These are phyloP conservation scores for Dactylellina sp. DNA, from an alignment of 2,329 filamentous ascomycete species.

Conservation along the genomic window DNA sequence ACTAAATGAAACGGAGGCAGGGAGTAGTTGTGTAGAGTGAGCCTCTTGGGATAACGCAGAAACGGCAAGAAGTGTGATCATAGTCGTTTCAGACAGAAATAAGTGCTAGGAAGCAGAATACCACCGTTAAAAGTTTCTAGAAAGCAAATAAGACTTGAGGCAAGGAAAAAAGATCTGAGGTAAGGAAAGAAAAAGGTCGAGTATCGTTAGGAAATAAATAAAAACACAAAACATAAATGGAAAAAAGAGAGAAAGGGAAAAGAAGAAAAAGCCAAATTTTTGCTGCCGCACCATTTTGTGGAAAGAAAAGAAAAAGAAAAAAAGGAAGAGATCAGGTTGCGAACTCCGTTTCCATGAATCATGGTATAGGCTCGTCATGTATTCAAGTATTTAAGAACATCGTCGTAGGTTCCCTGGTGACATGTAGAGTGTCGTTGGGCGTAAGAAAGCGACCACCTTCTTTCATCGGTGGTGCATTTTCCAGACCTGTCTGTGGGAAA, in stretches of 20 bases:
- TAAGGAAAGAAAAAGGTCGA: conserved; percentile 18
- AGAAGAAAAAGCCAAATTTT: conserved; percentile 28
- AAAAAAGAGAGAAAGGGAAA: conserved; percentile 15
- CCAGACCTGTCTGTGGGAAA: neutral
- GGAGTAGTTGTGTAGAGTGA: conserved; percentile 22
- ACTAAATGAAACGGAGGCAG: conserved; percentile 33
- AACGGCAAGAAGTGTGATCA: conserved; percentile 48
- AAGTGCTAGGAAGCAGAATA: conserved; percentile 54
- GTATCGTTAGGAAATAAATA: conserved; percentile 34
- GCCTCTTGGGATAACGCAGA: conserved; percentile 55
- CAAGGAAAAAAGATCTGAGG: conserved; percentile 34
- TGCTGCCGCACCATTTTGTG: conserved; percentile 55
- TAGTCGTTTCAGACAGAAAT: conserved; percentile 40
- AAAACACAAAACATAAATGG: neutral
- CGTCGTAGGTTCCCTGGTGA: neutral
- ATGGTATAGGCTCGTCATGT: conserved; percentile 23
- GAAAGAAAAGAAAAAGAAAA: conserved; percentile 10
- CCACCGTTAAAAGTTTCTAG: conserved; percentile 53
- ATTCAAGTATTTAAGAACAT: neutral
- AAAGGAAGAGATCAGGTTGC: conserved; percentile 9
- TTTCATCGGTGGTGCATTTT: neutral
- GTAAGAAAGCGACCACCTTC: neutral
- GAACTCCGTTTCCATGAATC: conserved; percentile 33
- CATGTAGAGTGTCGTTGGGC: neutral
- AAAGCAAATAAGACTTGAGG: conserved; percentile 26